Conservation (phyloP, 1,284 basidiomycete genomes). For the Ceratobasidium sp. region DNA sequence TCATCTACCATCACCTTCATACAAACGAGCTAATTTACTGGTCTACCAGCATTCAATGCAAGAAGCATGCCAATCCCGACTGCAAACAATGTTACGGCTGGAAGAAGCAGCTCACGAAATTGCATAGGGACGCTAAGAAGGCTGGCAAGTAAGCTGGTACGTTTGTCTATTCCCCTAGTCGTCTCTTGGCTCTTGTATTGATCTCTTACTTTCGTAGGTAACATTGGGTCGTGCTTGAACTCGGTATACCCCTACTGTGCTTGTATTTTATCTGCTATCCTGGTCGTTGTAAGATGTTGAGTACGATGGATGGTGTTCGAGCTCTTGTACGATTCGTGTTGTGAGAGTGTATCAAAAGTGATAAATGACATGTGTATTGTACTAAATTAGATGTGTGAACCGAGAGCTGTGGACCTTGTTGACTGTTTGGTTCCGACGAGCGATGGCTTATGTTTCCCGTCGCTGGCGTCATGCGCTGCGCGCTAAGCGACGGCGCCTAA, state of each 20-base stretch:
- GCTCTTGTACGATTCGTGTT: not conserved
- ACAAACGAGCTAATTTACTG: not conserved
- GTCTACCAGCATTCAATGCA: conserved; percentile 56
- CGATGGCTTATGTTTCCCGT: no score
- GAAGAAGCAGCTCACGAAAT: conserved; percentile 60
- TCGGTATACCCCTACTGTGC: not conserved
- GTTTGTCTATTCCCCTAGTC: not conserved
- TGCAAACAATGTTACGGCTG: conserved; percentile 61
- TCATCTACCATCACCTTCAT: not conserved
- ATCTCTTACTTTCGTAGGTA: not conserved
- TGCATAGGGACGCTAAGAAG: conserved; percentile 55
- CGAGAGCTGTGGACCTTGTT: no score
- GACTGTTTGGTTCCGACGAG: no score
- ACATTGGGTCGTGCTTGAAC: not conserved
- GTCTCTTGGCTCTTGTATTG: not conserved
- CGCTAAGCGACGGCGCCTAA: no score
- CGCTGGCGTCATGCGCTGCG: no score
- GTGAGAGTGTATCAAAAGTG: not conserved
- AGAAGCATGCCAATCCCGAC: conserved; percentile 57
- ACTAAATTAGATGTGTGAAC: not conserved
- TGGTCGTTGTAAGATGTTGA: not conserved
- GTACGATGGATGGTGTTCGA: not conserved
- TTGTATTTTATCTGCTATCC: not conserved
- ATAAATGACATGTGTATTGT: not conserved
- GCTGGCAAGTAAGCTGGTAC: conserved; percentile 2